These are phyloP conservation scores for Exophiala phaeomuriformis DNA, from an alignment of 2,329 filamentous ascomycete genomes.

Conservation along the genomic window DNA sequence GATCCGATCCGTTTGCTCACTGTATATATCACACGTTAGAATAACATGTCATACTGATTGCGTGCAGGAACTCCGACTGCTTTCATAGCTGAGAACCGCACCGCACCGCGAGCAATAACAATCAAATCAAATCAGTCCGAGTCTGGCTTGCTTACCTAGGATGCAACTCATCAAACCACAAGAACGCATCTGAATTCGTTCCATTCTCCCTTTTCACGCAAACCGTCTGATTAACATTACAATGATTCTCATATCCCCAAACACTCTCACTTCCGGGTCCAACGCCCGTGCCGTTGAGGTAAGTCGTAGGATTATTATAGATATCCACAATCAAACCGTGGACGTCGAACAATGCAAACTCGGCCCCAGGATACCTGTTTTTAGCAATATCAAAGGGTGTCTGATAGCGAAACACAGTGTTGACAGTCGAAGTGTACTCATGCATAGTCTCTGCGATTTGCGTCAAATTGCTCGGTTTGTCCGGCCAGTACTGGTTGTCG, in stretches of 20 bases:
- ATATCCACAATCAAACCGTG: conserved; percentile 47
- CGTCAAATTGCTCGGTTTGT: conserved; percentile 46
- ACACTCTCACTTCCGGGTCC: conserved; percentile 58
- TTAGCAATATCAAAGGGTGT: conserved; percentile 43
- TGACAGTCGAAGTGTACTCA: conserved; percentile 42
- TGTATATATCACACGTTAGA: conserved; percentile 59
- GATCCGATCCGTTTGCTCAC: conserved; percentile 51
- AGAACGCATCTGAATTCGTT: conserved; percentile 20
- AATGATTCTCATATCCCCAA: conserved; percentile 52
- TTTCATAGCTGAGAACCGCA: not conserved
- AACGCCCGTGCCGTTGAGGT: conserved; percentile 56
- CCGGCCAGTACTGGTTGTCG: conserved; percentile 41
- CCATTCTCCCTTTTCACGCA: conserved; percentile 29
- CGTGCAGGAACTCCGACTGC: not conserved
- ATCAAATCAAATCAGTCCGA: too few species aligned
- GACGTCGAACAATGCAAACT: conserved; percentile 60
- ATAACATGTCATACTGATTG: not conserved
- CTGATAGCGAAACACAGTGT: conserved; percentile 47
- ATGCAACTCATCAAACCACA: conserved; percentile 54
- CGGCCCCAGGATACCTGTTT: conserved; percentile 47
- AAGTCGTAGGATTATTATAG: conserved; percentile 51
- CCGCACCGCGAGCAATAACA: too few species aligned
- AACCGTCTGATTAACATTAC: conserved; percentile 37
- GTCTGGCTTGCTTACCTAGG: conserved; percentile 40
- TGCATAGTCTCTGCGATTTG: conserved; percentile 46